These are phyloP conservation scores for Colletotrichum sp. DNA, from an alignment of 2,329 filamentous ascomycete species.

Conservation along the genomic window DNA sequence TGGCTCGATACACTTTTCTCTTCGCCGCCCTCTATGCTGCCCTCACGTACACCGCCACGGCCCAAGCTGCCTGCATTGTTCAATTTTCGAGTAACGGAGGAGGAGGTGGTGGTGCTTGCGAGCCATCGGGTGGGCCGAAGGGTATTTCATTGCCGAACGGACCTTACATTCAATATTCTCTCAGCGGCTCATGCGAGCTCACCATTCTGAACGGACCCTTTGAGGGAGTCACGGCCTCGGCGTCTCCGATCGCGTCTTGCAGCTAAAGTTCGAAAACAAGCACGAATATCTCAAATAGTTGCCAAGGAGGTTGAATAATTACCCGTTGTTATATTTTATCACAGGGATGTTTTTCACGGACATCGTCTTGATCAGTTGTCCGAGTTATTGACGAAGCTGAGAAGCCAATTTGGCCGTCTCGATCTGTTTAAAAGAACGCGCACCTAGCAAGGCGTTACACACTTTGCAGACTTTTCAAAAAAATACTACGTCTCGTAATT, in stretches of 20 bases:
- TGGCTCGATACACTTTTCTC: neutral
- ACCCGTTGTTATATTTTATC: too few species aligned
- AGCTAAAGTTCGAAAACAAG: accelerated
- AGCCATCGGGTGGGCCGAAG: neutral
- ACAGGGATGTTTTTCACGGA: too few species aligned
- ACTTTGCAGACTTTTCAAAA: too few species aligned
- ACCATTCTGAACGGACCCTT: neutral
- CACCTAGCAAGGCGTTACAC: too few species aligned
- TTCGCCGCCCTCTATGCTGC: neutral
- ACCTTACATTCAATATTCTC: neutral
- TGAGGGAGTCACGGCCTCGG: neutral
- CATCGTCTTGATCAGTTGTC: too few species aligned
- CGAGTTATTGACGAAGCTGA: too few species aligned
- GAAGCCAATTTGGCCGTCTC: too few species aligned
- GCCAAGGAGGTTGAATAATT: too few species aligned
- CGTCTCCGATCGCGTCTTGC: neutral
- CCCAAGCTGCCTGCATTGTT: neutral
- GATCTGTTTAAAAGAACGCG: too few species aligned
- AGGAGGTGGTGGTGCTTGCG: neutral
- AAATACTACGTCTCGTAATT: too few species aligned
- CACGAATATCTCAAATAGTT: neutral
- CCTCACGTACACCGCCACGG: neutral
- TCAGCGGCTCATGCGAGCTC: neutral
- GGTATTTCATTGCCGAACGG: neutral
- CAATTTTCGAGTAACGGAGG: neutral